These are phyloP conservation scores for Psilocybe cyanescens DNA, from an alignment of 768 basidiomycete species.

Conservation along the genomic window DNA sequence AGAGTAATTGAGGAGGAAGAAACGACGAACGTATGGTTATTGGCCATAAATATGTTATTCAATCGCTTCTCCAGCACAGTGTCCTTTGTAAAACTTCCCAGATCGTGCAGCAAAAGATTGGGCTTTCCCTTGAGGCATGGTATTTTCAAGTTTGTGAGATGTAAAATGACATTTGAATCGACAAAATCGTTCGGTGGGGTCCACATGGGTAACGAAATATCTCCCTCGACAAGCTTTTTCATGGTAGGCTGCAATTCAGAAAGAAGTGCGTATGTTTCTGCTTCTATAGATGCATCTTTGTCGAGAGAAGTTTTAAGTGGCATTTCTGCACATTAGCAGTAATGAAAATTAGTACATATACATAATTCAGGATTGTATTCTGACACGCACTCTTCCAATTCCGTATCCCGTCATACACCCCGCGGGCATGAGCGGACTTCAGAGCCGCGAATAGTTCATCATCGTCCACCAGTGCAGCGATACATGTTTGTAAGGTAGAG, in stretches of 20 bases:
- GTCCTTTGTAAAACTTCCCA: slow-evolving; percentile 42
- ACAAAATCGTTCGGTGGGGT: slow-evolving; percentile 22
- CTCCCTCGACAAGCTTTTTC: slow-evolving; percentile 34
- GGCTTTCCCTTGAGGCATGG: slow-evolving; percentile 42
- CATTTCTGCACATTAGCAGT: slow-evolving; percentile 6
- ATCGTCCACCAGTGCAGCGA: slow-evolving; percentile 33
- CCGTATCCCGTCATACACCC: slow-evolving; percentile 35
- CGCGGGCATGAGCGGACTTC: slow-evolving; percentile 31
- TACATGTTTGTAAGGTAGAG: slow-evolving; percentile 37
- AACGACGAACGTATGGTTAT: slow-evolving; percentile 43
- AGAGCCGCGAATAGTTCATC: slow-evolving; percentile 34
- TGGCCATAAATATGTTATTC: slow-evolving; percentile 45
- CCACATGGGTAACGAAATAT: slow-evolving; percentile 37
- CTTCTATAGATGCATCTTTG: slow-evolving; percentile 18
- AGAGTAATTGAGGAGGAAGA: neutral
- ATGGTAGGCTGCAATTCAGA: slow-evolving; percentile 34
- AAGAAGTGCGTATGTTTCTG: slow-evolving; percentile 26
- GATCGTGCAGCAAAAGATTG: slow-evolving; percentile 43
- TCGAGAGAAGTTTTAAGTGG: slow-evolving; percentile 2
- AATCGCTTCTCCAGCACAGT: slow-evolving; percentile 33
- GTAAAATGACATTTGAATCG: slow-evolving; percentile 24
- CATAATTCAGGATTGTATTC: neutral
- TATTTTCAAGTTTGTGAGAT: slow-evolving; percentile 35
- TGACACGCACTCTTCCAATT: slow-evolving; percentile 33
- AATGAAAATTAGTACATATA: neutral